These are phyloP conservation scores for Globisporangium heterothallicum DNA, from an alignment of 352 stramenopile genomes.

Conservation along the genomic window DNA sequence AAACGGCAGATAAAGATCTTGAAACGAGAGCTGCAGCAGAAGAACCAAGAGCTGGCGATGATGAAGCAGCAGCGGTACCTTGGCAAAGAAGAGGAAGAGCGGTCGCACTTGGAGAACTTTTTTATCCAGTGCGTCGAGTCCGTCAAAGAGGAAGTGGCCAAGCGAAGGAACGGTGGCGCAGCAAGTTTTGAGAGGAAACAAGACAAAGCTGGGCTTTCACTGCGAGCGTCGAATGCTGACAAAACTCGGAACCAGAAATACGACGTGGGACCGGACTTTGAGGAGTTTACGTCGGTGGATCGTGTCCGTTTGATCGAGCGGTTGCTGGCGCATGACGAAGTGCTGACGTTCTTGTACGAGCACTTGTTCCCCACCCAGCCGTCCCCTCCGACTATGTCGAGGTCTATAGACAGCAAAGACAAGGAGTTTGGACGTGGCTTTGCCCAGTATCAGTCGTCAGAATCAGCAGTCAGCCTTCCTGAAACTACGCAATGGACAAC, in stretches of 20 bases:
- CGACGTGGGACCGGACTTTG: slow-evolving; percentile 37
- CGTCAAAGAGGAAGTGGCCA: slow-evolving; percentile 71
- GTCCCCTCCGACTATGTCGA: slow-evolving; percentile 7
- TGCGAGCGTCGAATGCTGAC: slow-evolving; percentile 15
- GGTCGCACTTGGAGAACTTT: slow-evolving; percentile 60
- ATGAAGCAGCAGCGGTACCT: slow-evolving; percentile 38
- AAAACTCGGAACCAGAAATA: slow-evolving; percentile 25
- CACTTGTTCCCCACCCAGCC: slow-evolving; percentile 59
- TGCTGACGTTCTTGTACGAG: slow-evolving; percentile 68
- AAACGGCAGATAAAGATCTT: slow-evolving; percentile 58
- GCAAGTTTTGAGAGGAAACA: slow-evolving; percentile 17
- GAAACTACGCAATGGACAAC: slow-evolving; percentile 4
- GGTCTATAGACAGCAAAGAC: slow-evolving; percentile 5
- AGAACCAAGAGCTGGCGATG: slow-evolving; percentile 44
- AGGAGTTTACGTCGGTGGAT: slow-evolving; percentile 66
- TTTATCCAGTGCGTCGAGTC: slow-evolving; percentile 82
- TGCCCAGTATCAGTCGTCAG: slow-evolving; percentile 2
- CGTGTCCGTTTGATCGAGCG: slow-evolving; percentile 71
- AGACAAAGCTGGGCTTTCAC: slow-evolving; percentile 7
- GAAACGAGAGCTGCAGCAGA: slow-evolving; percentile 65
- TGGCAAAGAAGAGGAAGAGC: slow-evolving; percentile 22
- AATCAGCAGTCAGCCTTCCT: slow-evolving; percentile 18
- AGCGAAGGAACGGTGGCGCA: slow-evolving; percentile 20
- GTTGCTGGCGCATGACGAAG: slow-evolving; percentile 73
- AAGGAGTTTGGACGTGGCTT: background rate